phyloP scores from a whole-genome alignment of 805 yeast genomes.

The Cyberlindnera samutprakarnensis region DNA sequence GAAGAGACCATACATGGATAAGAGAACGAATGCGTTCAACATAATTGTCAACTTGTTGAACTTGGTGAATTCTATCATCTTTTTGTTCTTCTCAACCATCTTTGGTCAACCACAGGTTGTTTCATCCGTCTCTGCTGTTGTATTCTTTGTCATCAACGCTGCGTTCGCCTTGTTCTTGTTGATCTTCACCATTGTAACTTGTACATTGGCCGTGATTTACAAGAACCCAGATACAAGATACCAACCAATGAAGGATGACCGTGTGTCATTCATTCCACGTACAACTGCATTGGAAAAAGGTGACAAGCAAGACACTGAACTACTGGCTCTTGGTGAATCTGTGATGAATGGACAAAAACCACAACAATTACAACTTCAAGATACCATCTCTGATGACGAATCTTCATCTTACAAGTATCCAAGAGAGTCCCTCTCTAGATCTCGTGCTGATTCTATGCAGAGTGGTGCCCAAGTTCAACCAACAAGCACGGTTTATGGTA shows the following conservation, averaged over 20 bases:
- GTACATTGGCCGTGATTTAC: conserved; percentile 73
- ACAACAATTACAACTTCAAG: conserved; percentile 13
- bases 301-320: conserved; percentile 22
- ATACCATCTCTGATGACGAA: conserved; percentile 9
- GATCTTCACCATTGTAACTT: conserved; percentile 81
- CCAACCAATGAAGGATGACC: conserved; percentile 94
- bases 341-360: conserved; percentile 24
- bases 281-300: conserved; percentile 21
- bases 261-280: conserved; percentile 88
- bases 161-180: conserved; percentile 75
- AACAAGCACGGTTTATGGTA: conserved; percentile 21
- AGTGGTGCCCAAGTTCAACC: conserved; percentile 16
- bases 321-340: conserved; percentile 23
- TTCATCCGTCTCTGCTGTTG: conserved; percentile 87
- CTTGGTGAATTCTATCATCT: conserved; percentile 77
- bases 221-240: conserved; percentile 94
- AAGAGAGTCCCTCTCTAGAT: conserved; percentile 10
- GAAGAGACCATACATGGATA: conserved; percentile 88
- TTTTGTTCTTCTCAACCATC: conserved; percentile 79
- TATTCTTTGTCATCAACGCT: conserved; percentile 85
- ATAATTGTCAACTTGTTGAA: conserved; percentile 76
- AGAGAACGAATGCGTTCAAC: conserved; percentile 88
- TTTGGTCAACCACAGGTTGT: conserved; percentile 82
- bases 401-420: conserved; percentile 11
- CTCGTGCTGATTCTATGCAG: conserved; percentile 15